Evolutionary conservation across 371 early-diverging fungal genomes (phyloP).

Genomic region (Apophysomyces ossiformis): DNA sequence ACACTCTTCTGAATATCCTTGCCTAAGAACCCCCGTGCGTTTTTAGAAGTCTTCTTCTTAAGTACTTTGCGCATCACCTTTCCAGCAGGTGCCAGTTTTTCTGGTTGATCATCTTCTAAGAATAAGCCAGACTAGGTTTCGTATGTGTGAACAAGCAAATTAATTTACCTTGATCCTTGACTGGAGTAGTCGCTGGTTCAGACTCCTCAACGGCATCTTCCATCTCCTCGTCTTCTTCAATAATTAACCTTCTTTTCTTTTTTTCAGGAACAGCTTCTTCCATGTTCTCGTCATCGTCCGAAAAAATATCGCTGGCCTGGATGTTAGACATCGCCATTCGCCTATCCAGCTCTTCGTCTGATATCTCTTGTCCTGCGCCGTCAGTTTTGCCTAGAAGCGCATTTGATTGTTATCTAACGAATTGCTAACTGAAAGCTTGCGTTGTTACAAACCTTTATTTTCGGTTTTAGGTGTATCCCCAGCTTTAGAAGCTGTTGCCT

Average conservation of each 20-base stretch:
- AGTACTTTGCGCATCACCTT: slow-evolving; percentile 43
- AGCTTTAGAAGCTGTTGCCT: not conserved
- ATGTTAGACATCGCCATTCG: slow-evolving; percentile 9
- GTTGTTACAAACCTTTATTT: not conserved
- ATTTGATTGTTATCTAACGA: not conserved
- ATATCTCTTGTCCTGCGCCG: not conserved
- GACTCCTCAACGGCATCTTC: slow-evolving; percentile 25
- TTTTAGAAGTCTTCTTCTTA: slow-evolving; percentile 47
- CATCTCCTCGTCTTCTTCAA: slow-evolving; percentile 30
- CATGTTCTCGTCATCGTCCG: slow-evolving; percentile 30
- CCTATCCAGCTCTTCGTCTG: slow-evolving; percentile 4
- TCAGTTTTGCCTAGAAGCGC: not conserved
- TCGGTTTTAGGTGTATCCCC: not conserved
- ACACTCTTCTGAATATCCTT: slow-evolving; percentile 10
- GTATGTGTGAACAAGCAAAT: not conserved
- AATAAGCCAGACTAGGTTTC: not conserved
- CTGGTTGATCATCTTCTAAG: slow-evolving; percentile 2
- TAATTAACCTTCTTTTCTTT: slow-evolving; percentile 16
- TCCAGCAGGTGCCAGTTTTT: slow-evolving; percentile 15
- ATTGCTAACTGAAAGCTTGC: not conserved
- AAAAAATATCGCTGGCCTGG: slow-evolving; percentile 18
- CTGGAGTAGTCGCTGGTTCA: not conserved
- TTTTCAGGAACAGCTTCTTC: slow-evolving; percentile 11
- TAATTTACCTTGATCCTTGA: not conserved
- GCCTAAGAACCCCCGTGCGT: slow-evolving; percentile 58